phyloP scores from a whole-genome alignment of 306 rosid genomes.

The Prunus salicina region DNA sequence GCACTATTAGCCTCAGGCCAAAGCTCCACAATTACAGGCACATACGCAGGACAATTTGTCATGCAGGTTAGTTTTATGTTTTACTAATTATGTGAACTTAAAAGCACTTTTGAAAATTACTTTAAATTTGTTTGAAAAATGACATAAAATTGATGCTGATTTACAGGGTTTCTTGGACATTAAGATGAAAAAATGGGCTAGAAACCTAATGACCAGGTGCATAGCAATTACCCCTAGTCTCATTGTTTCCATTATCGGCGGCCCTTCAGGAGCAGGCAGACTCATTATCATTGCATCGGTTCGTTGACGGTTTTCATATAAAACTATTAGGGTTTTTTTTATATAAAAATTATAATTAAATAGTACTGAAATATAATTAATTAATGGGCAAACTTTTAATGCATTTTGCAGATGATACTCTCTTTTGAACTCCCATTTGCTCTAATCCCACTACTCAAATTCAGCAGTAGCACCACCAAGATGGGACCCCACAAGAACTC shows the following conservation, averaged over 20 bases:
- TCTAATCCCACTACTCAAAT: slow-evolving; percentile 83
- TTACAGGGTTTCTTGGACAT: slow-evolving; percentile 82
- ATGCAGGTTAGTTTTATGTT: slow-evolving; percentile 67
- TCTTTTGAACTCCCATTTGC: slow-evolving; percentile 91
- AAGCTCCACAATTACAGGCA: slow-evolving; percentile 91
- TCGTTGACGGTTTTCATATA: not conserved
- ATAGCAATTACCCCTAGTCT: slow-evolving; percentile 91
- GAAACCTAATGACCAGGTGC: slow-evolving; percentile 70
- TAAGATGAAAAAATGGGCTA: slow-evolving; percentile 68
- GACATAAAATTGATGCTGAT: slow-evolving; percentile 4
- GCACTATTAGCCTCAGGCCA: slow-evolving; percentile 92
- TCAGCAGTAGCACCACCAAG: slow-evolving; percentile 69
- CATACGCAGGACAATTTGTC: slow-evolving; percentile 84
- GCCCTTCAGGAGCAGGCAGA: slow-evolving; percentile 45
- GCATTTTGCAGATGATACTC: slow-evolving; percentile 74
- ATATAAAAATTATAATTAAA: too few species aligned
- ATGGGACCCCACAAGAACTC: slow-evolving; percentile 97
- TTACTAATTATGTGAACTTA: not conserved
- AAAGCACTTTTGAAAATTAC: too few species aligned
- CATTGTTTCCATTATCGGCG: slow-evolving; percentile 68
- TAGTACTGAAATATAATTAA: not conserved
- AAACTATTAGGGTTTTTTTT: too few species aligned
- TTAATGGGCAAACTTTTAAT: not conserved
- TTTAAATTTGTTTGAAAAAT: not conserved
- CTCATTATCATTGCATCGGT: slow-evolving; percentile 81